Conservation (phyloP, 176 grass and related monocot genomes). For the Aegilops bicornis region DNA sequence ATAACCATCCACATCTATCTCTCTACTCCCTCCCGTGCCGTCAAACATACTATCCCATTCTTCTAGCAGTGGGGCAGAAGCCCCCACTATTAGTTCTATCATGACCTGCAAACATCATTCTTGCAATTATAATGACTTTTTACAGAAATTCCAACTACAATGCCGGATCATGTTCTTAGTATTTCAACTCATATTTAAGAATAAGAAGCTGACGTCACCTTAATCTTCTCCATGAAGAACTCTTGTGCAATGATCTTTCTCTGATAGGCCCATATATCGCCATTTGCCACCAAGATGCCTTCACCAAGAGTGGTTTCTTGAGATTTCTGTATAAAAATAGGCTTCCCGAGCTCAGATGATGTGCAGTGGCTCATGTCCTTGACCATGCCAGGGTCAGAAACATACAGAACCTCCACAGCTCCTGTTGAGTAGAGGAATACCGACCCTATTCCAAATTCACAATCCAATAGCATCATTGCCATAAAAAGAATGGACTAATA, state of each 20-base stretch:
- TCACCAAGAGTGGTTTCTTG: background rate
- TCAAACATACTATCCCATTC: constrained; percentile 54
- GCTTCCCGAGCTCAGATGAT: background rate
- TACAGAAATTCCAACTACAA: background rate
- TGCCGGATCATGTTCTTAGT: constrained; percentile 8
- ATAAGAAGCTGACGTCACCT: constrained; percentile 35
- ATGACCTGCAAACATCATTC: constrained; percentile 43
- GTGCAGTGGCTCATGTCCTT: constrained; percentile 15
- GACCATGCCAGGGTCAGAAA: constrained; percentile 7
- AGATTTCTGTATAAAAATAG: background rate
- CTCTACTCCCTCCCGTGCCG: constrained; percentile 24
- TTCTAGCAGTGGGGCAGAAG: constrained; percentile 43
- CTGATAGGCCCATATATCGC: constrained; percentile 50
- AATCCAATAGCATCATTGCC: constrained; percentile 1
- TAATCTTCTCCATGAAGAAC: constrained; percentile 82
- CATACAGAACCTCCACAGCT: background rate
- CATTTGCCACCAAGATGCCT: background rate
- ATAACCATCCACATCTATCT: constrained; percentile 67
- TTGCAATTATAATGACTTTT: background rate
- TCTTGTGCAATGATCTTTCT: constrained; percentile 63
- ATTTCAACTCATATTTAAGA: constrained; percentile 32
- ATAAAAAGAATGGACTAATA: background rate
- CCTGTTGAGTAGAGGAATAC: constrained; percentile 18
- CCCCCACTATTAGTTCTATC: constrained; percentile 46
- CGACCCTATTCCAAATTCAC: background rate